Conservation (phyloP, 106 monocot species). For the Gastrodia elata region DNA sequence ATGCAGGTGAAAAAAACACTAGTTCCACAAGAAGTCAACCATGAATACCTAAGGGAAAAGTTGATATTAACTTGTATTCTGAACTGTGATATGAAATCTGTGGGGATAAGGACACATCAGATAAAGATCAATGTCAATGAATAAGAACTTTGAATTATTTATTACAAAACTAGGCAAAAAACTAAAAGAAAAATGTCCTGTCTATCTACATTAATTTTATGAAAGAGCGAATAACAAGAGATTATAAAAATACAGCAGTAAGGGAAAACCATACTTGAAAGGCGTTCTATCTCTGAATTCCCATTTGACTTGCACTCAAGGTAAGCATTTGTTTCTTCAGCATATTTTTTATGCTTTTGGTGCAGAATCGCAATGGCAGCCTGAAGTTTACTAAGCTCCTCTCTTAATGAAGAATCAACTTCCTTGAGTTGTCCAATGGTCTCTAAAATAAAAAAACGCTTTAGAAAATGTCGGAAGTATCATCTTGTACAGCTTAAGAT, state of each 20-base stretch:
- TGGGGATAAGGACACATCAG: not conserved
- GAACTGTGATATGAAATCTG: not conserved
- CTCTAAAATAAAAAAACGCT: constrained; percentile 32
- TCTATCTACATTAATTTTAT: not conserved
- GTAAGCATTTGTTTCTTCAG: constrained; percentile 51
- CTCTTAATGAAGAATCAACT: constrained; percentile 53
- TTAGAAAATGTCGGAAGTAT: not conserved
- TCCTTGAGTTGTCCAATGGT: constrained; percentile 47
- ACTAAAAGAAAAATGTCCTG: not conserved
- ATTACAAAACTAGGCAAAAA: not conserved
- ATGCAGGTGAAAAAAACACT: too few relatives aligned
- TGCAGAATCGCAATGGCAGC: constrained; percentile 50
- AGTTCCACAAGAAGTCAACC: not conserved
- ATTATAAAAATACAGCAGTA: not conserved
- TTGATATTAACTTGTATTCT: not conserved
- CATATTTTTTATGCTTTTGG: constrained; percentile 50
- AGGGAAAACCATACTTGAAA: constrained; percentile 55
- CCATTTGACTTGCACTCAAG: constrained; percentile 37
- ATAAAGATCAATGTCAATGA: not conserved
- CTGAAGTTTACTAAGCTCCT: constrained; percentile 40
- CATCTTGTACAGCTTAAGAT: not conserved
- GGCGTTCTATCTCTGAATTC: constrained; percentile 57
- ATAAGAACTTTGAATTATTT: not conserved
- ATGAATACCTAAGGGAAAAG: not conserved
- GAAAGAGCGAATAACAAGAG: too few relatives aligned